Conservation (phyloP, 352 stramenopile species). For the Pythium folliculosum region DNA sequence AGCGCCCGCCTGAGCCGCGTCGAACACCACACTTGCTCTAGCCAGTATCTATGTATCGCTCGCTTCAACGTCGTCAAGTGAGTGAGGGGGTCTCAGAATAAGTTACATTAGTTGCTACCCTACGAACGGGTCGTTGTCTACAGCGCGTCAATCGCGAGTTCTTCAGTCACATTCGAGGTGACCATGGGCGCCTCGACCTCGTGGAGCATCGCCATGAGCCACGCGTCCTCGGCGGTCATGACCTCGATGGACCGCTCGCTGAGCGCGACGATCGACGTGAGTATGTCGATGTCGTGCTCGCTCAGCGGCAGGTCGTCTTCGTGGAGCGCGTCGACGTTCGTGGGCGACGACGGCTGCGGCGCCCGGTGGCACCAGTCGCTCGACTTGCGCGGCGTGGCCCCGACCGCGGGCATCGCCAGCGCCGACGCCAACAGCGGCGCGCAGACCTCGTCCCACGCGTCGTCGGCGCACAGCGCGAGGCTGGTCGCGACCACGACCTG, state of each 20-base stretch:
- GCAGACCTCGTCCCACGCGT: conserved; percentile 1
- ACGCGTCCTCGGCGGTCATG: conserved; percentile 13
- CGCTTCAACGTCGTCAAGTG: background rate
- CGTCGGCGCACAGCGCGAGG: background rate
- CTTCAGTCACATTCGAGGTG: background rate
- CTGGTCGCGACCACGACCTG: background rate
- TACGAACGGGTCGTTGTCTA: background rate
- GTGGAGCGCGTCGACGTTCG: conserved; percentile 8
- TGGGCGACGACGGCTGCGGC: conserved; percentile 11
- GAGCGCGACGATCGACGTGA: conserved; percentile 17
- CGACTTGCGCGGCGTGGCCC: background rate
- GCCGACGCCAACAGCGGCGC: conserved; percentile 4
- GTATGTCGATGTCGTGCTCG: conserved; percentile 19
- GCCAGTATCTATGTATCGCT: background rate
- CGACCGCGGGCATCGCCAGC: background rate
- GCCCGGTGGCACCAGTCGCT: background rate
- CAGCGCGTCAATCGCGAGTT: conserved; percentile 10
- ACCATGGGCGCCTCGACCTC: conserved; percentile 12
- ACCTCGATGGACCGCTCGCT: background rate
- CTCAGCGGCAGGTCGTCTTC: conserved; percentile 13
- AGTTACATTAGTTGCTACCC: background rate
- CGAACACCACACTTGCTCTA: background rate
- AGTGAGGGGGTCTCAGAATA: conserved; percentile 3
- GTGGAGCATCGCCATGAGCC: conserved; percentile 22
- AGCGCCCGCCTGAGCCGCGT: no score